Conservation (phyloP, 225 moss, liverwort and hornwort species). For the Antitrichia curtipendula region DNA sequence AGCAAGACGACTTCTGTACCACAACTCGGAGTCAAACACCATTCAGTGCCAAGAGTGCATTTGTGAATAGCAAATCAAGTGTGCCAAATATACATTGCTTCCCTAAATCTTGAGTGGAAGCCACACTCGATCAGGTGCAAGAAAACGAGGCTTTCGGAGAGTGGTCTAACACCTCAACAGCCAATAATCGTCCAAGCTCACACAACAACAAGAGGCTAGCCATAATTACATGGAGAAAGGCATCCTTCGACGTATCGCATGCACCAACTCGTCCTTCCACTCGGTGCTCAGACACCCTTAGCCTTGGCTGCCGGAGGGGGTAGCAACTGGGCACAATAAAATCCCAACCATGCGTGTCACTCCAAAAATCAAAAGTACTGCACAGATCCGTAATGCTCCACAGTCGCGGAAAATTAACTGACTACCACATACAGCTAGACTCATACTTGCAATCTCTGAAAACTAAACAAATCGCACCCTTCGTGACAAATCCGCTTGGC, state of each 20-base stretch:
- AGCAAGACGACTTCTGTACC: not conserved
- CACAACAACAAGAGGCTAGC: not conserved
- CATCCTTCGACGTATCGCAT: not conserved
- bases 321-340: slow-evolving; percentile 14
- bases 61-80: not conserved
- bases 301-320: slow-evolving; percentile 18
- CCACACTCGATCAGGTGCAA: not conserved
- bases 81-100: not conserved
- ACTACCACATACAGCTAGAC: not conserved
- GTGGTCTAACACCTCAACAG: not conserved
- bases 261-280: not conserved
- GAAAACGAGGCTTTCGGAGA: not conserved
- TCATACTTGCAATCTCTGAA: not conserved
- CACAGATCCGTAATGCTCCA: not conserved
- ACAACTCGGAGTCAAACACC: not conserved
- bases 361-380: not conserved
- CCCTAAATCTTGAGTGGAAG: not conserved
- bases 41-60: not conserved
- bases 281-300: slow-evolving; percentile 7
- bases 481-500: not conserved
- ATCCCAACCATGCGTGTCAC: not conserved
- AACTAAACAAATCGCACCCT: not conserved
- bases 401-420: not conserved
- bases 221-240: slow-evolving; percentile 7
- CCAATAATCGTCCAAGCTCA: not conserved